Evolutionary conservation across 2,329 filamentous ascomycete species (phyloP).

Genomic region (Chalaropsis ovoidea): DNA sequence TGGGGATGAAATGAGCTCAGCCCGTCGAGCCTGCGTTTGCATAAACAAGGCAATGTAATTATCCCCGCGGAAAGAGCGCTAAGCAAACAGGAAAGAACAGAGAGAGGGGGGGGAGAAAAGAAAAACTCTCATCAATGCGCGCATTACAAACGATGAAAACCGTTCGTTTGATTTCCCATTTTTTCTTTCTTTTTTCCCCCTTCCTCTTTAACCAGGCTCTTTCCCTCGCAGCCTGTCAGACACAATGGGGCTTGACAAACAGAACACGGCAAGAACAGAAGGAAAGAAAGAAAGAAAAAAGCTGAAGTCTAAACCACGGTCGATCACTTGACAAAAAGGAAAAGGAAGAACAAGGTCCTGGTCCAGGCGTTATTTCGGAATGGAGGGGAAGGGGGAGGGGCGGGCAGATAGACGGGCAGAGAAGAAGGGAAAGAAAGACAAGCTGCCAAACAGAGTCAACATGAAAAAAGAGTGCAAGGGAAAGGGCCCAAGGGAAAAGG

Average conservation of each 20-base stretch:
- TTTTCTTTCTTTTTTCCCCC: background rate
- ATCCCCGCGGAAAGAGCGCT: background rate
- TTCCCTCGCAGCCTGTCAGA: background rate
- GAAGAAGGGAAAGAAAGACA: background rate
- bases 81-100: background rate
- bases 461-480: background rate
- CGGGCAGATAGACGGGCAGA: no score
- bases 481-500: background rate
- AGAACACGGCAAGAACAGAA: background rate
- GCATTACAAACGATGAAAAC: background rate
- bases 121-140: background rate
- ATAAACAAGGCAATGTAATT: background rate
- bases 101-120: background rate
- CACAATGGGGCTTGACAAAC: background rate
- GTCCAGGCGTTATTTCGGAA: slow-evolving; percentile 1
- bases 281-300: background rate
- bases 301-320: background rate
- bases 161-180: background rate
- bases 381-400: background rate
- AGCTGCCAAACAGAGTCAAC: background rate
- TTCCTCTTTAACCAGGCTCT: background rate
- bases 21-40: background rate
- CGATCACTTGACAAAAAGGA: background rate
- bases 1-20: slow-evolving; percentile 3
- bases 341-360: slow-evolving; percentile 7